Evolutionary conservation across 768 basidiomycete species (phyloP).

Genomic region (Tricholomella constricta): DNA sequence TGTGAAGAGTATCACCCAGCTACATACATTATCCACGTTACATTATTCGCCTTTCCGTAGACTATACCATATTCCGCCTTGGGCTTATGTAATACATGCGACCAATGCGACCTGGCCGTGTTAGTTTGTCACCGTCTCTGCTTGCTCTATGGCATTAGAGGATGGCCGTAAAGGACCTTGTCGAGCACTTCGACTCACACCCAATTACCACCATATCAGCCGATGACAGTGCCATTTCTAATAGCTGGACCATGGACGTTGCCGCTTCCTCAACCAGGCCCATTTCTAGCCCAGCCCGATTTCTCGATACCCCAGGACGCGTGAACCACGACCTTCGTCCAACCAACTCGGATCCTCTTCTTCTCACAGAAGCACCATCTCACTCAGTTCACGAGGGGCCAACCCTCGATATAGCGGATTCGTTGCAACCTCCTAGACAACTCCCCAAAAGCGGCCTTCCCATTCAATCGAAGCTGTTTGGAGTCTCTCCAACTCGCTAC

Average conservation of each 20-base stretch:
- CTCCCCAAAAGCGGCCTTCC: constrained; percentile 3
- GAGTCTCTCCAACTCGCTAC: neutral
- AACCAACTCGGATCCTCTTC: neutral
- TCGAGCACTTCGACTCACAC: constrained; percentile 32
- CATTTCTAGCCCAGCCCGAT: constrained; percentile 26
- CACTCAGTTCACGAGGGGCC: neutral
- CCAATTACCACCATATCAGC: neutral
- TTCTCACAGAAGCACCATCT: neutral
- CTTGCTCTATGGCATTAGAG: constrained; percentile 6
- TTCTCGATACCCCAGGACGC: constrained; percentile 18
- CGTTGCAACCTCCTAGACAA: neutral
- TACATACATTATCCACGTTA: neutral
- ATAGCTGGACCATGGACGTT: neutral
- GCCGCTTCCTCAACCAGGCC: neutral
- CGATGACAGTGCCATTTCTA: neutral
- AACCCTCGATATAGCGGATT: constrained; percentile 14
- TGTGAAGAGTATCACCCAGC: too few relatives aligned
- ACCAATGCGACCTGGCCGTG: neutral
- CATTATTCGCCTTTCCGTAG: neutral
- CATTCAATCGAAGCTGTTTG: neutral
- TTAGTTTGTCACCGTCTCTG: neutral
- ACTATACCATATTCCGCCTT: too few relatives aligned
- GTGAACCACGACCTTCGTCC: neutral
- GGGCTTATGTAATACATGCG: neutral
- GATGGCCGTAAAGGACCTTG: constrained; percentile 39